Base-by-base conservation (phyloP, 805 yeast species). In the Tetrapisispora phaffii region DNA sequence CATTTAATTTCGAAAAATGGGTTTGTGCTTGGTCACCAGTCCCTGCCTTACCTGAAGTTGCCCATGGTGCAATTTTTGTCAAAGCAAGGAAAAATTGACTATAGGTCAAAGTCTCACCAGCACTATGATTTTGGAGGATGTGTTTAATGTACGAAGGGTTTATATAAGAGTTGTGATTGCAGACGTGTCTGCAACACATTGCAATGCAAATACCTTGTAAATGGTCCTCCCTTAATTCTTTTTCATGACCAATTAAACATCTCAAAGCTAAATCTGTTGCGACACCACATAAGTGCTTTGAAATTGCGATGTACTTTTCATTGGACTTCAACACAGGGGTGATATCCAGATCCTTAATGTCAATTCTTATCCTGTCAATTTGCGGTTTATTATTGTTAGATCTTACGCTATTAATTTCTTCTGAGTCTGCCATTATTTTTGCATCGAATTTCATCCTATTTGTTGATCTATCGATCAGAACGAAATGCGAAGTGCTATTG, bases 251-350 rank as follows among this genome's bases (percentile, higher is more conserved):
- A 39, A 71, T 48, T 2, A 87, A 59, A 63, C 87, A 82, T 52
- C 78, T 71, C 22, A 89, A 62, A 0, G 96, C 83, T 41, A 88
- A 67, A 60, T 88, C 97, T 0, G 96, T 89, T 1, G 97, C 97
- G 3, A 84, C 94, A 5, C 97, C 97, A 65, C 97, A 88, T 31
- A 89, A 65, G 65, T 88, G 97, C 60, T 88, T 88, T 4, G 96
- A 87, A 2, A 88, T 76, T 1, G 80, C 86, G 8, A 82, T 80
- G 34, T 50, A 51, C 24, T 37, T 37, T 7, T 28, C 32, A 35
- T 39, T 19, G 17, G 26, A 2, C 17, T 43, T 44, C 15, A 79
- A 48, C 16, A 79, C 69, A 20, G 67, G 57, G 41, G 72, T 77
- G 7, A 85, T 61, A 35, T 70, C 58, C 32, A 88, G 59, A 55